A percentile compares a stretch with the other conserved stretches of the same genome.
These are phyloP conservation scores for Pulveroboletus frians DNA, from an alignment of 768 basidiomycete genomes.

Conservation along the genomic window DNA sequence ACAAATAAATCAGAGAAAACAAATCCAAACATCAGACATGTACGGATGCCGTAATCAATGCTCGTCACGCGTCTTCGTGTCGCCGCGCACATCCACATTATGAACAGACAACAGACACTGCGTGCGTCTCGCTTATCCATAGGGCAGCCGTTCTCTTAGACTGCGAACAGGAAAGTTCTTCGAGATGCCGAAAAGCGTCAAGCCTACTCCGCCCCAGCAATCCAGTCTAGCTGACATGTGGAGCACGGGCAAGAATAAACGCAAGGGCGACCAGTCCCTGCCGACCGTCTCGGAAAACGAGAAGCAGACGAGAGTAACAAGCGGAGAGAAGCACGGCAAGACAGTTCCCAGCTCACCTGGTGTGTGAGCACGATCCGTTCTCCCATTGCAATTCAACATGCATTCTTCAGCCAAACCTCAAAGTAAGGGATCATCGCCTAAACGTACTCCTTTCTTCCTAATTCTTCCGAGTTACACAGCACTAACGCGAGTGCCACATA, in stretches of 20 bases:
- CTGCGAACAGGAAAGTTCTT: constrained; percentile 60
- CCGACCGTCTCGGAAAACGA: constrained; percentile 19
- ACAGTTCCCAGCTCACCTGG: constrained; percentile 2
- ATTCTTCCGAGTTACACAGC: neutral
- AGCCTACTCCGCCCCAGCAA: constrained; percentile 68
- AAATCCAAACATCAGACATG: no score
- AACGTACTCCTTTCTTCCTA: constrained; percentile 11
- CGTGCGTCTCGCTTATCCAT: constrained; percentile 35
- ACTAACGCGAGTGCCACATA: constrained; percentile 11
- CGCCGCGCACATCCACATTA: constrained; percentile 23
- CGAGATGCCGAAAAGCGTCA: constrained; percentile 62
- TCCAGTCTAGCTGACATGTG: constrained; percentile 75
- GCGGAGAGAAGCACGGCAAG: constrained; percentile 5
- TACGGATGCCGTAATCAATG: constrained; percentile 15
- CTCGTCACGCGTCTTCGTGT: constrained; percentile 20
- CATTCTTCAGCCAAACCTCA: constrained; percentile 33
- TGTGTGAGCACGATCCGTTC: constrained; percentile 6
- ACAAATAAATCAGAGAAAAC: no score
- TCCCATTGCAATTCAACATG: constrained; percentile 1
- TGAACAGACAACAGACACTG: constrained; percentile 73
- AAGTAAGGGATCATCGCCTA: constrained; percentile 29
- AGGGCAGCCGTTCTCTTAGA: neutral
- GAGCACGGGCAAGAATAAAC: constrained; percentile 47
- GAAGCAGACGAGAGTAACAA: constrained; percentile 22
- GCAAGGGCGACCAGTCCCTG: constrained; percentile 18